phyloP scores from a whole-genome alignment of 2,329 filamentous ascomycete genomes.

The Domatiomyces catenatus region DNA sequence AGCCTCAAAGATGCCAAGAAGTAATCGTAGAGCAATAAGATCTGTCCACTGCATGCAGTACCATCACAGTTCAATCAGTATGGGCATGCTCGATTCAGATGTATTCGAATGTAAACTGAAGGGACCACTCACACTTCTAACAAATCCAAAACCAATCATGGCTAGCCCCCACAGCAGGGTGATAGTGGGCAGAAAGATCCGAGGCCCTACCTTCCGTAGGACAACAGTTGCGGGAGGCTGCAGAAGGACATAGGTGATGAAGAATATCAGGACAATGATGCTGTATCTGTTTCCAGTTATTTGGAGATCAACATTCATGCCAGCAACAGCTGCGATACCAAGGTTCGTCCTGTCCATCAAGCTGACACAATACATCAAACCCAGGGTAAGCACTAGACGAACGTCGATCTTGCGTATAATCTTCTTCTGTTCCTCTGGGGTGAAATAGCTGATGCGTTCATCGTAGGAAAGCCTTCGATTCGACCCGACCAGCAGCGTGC shows the following conservation, averaged over 20 bases:
- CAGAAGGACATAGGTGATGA: slow-evolving; percentile 56
- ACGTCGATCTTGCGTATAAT: slow-evolving; percentile 57
- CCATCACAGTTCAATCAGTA: background rate
- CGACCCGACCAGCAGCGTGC: slow-evolving; percentile 4
- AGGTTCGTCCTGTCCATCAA: slow-evolving; percentile 71
- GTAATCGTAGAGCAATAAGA: slow-evolving; percentile 28
- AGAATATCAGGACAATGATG: slow-evolving; percentile 59
- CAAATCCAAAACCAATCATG: slow-evolving; percentile 23
- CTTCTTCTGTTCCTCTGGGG: slow-evolving; percentile 43
- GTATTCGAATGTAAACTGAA: no score
- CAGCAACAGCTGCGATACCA: slow-evolving; percentile 55
- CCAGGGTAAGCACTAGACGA: slow-evolving; percentile 46
- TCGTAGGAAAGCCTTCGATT: slow-evolving; percentile 4
- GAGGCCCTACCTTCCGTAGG: slow-evolving; percentile 46
- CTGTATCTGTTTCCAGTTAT: slow-evolving; percentile 24
- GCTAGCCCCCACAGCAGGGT: slow-evolving; percentile 28
- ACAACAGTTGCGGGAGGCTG: slow-evolving; percentile 57
- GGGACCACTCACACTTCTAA: slow-evolving; percentile 1
- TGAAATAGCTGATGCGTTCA: slow-evolving; percentile 7
- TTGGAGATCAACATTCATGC: slow-evolving; percentile 18
- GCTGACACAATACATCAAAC: slow-evolving; percentile 56
- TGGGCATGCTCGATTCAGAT: no score
- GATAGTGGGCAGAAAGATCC: slow-evolving; percentile 19
- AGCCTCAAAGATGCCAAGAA: slow-evolving; percentile 51
- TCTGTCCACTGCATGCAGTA: slow-evolving; percentile 42